Evolutionary conservation across 169 alveolate species (phyloP).

Genomic region (Theileria parva): DNA sequence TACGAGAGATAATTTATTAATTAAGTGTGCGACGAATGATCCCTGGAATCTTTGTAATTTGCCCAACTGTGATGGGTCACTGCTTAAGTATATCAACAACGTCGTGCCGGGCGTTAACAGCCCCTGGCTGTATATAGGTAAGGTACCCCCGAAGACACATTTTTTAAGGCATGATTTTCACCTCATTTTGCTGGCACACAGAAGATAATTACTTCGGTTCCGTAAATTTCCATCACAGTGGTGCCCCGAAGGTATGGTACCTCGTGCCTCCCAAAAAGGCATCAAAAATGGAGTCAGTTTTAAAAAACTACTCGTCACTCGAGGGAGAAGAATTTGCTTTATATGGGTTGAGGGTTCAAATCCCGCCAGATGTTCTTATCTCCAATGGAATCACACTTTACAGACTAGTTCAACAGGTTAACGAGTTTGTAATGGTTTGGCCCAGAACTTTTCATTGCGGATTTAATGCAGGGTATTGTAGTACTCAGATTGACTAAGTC

Average conservation of each 20-base stretch:
- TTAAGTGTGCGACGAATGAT: constrained; percentile 32
- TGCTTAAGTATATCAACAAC: constrained; percentile 70
- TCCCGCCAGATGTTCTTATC: constrained; percentile 84
- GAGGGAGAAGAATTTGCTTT: constrained; percentile 74
- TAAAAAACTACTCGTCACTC: constrained; percentile 58
- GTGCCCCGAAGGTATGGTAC: constrained; percentile 95
- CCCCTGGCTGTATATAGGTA: constrained; percentile 87
- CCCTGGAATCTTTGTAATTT: constrained; percentile 77
- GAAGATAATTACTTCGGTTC: constrained; percentile 93
- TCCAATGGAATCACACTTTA: constrained; percentile 82
- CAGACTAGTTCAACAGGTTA: constrained; percentile 83
- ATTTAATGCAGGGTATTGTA: constrained; percentile 84
- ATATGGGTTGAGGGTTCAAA: constrained; percentile 79
- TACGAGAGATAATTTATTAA: constrained; percentile 24
- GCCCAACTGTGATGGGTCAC: constrained; percentile 76
- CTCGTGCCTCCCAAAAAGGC: constrained; percentile 84
- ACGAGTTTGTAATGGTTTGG: constrained; percentile 89
- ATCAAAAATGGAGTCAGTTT: constrained; percentile 82
- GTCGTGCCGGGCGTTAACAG: constrained; percentile 90
- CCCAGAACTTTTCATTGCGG: constrained; percentile 92
- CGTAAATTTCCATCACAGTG: constrained; percentile 90
- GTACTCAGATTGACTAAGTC: neutral
- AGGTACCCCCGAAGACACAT: neutral
- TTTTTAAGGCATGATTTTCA: constrained; percentile 85
- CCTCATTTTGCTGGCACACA: constrained; percentile 95